These are phyloP conservation scores for Sonneratia caseolaris DNA, from an alignment of 345 rosid species.

Conservation along the genomic window DNA sequence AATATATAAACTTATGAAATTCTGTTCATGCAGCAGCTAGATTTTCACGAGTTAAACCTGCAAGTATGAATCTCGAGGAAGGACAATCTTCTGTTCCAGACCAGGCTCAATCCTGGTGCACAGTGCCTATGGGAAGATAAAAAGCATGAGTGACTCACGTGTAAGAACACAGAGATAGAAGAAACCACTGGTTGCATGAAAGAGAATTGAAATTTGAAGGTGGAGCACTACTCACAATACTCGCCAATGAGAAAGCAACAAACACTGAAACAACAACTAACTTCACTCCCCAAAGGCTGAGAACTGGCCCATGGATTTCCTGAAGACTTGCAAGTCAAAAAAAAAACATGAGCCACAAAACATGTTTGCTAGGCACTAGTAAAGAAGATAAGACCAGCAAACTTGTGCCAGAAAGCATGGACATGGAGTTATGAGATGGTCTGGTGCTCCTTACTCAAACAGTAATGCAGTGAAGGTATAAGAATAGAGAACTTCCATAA, in stretches of 20 bases:
- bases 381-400: neutral
- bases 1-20: neutral
- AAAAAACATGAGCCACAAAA: constrained; percentile 1
- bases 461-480: neutral
- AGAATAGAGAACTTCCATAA: neutral
- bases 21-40: constrained; percentile 1
- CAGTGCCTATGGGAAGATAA: constrained; percentile 43
- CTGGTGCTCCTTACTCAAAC: neutral
- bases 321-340: constrained; percentile 18
- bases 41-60: constrained; percentile 47
- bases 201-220: neutral
- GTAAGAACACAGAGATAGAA: neutral
- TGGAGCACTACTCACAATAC: constrained; percentile 58
- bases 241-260: constrained; percentile 64
- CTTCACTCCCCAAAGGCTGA: constrained; percentile 77
- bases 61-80: constrained; percentile 91
- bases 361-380: neutral
- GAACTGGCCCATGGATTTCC: constrained; percentile 86
- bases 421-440: neutral
- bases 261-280: constrained; percentile 59
- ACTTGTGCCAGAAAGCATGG: neutral
- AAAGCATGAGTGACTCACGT: constrained; percentile 5
- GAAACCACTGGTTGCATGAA: neutral
- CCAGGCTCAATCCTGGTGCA: constrained; percentile 87
- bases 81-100: constrained; percentile 91